These are phyloP conservation scores for Hygrocybe punicea DNA, from an alignment of 768 basidiomycete genomes.

Conservation along the genomic window DNA sequence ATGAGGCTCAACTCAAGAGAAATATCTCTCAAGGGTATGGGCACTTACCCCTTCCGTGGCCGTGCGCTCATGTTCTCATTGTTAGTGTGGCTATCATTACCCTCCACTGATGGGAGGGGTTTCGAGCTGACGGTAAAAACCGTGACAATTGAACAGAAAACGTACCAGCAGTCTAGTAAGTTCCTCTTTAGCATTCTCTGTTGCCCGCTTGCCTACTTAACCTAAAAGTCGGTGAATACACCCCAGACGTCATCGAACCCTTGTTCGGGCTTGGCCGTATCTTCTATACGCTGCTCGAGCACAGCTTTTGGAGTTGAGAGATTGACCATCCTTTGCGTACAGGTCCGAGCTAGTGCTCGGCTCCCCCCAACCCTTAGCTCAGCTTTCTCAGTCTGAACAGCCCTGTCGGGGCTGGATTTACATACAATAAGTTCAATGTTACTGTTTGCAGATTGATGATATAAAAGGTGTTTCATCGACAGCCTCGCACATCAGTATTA, in stretches of 20 bases:
- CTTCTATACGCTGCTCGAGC: slow-evolving; percentile 87
- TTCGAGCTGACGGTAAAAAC: slow-evolving; percentile 71
- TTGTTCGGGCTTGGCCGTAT: slow-evolving; percentile 98
- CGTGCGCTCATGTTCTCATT: background rate
- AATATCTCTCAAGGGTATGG: slow-evolving; percentile 74
- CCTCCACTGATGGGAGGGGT: slow-evolving; percentile 56
- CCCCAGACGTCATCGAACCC: slow-evolving; percentile 97
- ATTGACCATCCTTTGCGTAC: no score
- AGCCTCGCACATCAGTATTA: no score
- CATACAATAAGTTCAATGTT: no score
- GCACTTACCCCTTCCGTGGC: slow-evolving; percentile 1
- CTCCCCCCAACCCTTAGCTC: no score
- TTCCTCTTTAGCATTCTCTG: slow-evolving; percentile 11
- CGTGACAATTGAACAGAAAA: slow-evolving; percentile 75
- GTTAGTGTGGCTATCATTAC: slow-evolving; percentile 54
- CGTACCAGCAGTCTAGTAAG: slow-evolving; percentile 82
- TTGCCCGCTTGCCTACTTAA: background rate
- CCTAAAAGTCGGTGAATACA: slow-evolving; percentile 81
- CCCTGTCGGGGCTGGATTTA: no score
- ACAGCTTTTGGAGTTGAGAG: no score
- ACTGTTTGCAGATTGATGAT: no score
- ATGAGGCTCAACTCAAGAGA: no score
- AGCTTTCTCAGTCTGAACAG: no score
- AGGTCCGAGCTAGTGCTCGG: no score
- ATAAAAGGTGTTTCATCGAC: no score